Base-by-base conservation (phyloP, 768 basidiomycete genomes). In the Kwoniella heveanensis region DNA sequence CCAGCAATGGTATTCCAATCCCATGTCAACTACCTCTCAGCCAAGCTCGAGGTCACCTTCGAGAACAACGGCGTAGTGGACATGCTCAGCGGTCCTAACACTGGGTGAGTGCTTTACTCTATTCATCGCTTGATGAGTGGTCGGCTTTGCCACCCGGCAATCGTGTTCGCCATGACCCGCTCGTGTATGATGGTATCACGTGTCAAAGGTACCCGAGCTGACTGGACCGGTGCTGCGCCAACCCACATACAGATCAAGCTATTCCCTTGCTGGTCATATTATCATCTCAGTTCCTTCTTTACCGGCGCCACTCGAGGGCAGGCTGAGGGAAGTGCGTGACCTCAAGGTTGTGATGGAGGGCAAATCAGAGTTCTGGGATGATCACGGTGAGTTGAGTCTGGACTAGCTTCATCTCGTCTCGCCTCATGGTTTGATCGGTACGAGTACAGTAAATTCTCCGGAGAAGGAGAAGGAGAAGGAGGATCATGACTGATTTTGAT, bases 231-330 rank as follows among this genome's bases (percentile, higher is more conserved):
- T 56, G 6, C 32, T 36, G 32, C 13, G 7, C 6, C 39, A 44
- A 7, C 39, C 4, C 15, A 19, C 39, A 44, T 17, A 17, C 69
- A 96, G 92, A 62, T 88, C 89, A 61, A 87, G 87, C 1, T 95
- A 92, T 79, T 94, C 93, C 10, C 84, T 96, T 49, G 88, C 91
- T 9, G 93, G 92, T 2, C 85, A 92, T 76, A 82, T 95, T 22
- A 82, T 86, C 24, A 81, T 95, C 57, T 83, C 86, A 0, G 69
- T 93, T 30, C 82, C 85, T 2, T 83, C 88, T 0, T 81, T 87
- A 17, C 64, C 72, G 24, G 21, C 61, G 83, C 9, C 84, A 82
- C 39, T 75, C 88, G 46, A 63, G 24, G 52, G 39, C 48, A 60
- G 69, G 21, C n/a, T 64, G 15, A 62, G 74, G 49, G 68, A 69